Conservation (phyloP, 441 rosid genomes). For the Macaranga tanarius region DNA sequence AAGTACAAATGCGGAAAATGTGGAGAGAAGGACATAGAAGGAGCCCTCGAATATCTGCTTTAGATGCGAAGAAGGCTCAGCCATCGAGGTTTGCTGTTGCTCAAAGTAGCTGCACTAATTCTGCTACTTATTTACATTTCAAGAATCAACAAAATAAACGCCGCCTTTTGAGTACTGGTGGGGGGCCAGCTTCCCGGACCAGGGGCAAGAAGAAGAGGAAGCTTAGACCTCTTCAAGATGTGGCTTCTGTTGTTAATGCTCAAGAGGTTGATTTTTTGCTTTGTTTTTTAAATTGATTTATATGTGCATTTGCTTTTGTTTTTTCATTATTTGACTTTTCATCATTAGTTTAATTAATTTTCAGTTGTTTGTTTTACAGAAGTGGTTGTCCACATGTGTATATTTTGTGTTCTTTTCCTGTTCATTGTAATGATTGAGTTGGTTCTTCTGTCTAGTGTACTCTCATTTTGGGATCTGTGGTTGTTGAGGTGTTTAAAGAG, state of each 20-base stretch:
- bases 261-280: constrained; percentile 19
- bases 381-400: not conserved
- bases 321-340: not conserved
- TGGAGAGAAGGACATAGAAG: constrained; percentile 49
- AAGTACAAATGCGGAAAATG: constrained; percentile 33
- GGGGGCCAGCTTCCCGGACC: constrained; percentile 39
- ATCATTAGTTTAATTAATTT: not conserved
- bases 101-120: constrained; percentile 1
- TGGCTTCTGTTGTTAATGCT: constrained; percentile 27
- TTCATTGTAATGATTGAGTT: constrained; percentile 13
- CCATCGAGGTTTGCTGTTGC: constrained; percentile 21
- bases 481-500: constrained; percentile 21
- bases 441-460: not conserved
- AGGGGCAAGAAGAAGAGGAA: constrained; percentile 47
- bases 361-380: not conserved
- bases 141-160: constrained; percentile 10
- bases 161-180: constrained; percentile 6
- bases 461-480: constrained; percentile 10
- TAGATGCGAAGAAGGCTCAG: constrained; percentile 37
- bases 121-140: not conserved
- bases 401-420: not conserved
- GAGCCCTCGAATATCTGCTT: constrained; percentile 48
- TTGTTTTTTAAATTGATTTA: not conserved
- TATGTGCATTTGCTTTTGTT: not conserved
- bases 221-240: constrained; percentile 43